Percentiles rank a stretch among this genome's conserved stretches.
Evolutionary conservation across 495 filamentous ascomycete species (phyloP).

Genomic region (Aspergillus avenaceus): DNA sequence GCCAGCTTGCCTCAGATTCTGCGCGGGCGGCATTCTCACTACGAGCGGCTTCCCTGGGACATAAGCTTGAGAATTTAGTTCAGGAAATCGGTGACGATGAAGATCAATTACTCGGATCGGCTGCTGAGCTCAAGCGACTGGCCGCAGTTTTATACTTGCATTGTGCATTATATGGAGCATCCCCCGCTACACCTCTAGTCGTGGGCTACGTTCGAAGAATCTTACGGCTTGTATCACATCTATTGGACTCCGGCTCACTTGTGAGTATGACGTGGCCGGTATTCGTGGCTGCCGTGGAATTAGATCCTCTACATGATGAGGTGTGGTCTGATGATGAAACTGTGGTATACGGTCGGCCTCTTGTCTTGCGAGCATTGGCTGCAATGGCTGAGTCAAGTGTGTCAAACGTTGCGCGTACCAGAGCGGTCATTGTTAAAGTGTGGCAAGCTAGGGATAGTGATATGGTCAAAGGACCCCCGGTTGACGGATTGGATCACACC

Average conservation of each 20-base stretch:
- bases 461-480: constrained; percentile 22
- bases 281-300: constrained; percentile 42
- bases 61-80: constrained; percentile 28
- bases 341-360: constrained; percentile 28
- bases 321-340: constrained; percentile 23
- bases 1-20: constrained; percentile 22
- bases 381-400: constrained; percentile 39
- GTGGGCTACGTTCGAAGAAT: constrained; percentile 33
- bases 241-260: constrained; percentile 28
- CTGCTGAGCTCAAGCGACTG: constrained; percentile 40
- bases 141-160: constrained; percentile 40
- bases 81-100: constrained; percentile 32
- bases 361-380: constrained; percentile 35
- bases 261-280: constrained; percentile 41
- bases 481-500: constrained; percentile 3
- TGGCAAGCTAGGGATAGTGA: constrained; percentile 42
- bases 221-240: constrained; percentile 26
- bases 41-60: constrained; percentile 26
- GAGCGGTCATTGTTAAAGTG: constrained; percentile 38
- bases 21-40: constrained; percentile 20
- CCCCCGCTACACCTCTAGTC: constrained; percentile 33
- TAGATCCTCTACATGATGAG: constrained; percentile 38
- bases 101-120: constrained; percentile 26
- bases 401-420: constrained; percentile 37
- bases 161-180: constrained; percentile 36